phyloP scores from a whole-genome alignment of 2,329 filamentous ascomycete species.

The Sclerotinia spermophila region DNA sequence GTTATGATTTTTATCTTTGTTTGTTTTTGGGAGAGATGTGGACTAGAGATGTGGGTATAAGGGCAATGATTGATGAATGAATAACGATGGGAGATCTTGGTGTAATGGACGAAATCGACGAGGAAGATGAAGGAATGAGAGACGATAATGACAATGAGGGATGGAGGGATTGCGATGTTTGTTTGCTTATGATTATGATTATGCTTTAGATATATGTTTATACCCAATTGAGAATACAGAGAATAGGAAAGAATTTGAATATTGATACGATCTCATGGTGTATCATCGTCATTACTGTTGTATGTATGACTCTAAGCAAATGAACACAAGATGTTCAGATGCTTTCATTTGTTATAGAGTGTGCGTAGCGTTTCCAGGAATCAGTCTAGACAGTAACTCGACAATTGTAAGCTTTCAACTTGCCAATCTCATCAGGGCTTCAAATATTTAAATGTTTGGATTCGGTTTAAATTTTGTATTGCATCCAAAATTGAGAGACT shows the following conservation, averaged over 20 bases:
- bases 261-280: not conserved
- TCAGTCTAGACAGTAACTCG: not conserved
- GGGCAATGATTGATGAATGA: not conserved
- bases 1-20: not conserved
- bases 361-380: not conserved
- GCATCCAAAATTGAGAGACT: not conserved
- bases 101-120: not conserved
- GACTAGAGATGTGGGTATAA: no score
- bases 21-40: not conserved
- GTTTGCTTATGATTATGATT: not conserved
- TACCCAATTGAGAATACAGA: constrained; percentile 9
- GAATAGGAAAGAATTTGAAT: not conserved
- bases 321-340: not conserved
- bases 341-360: not conserved
- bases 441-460: not conserved
- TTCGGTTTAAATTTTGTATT: not conserved
- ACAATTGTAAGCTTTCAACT: not conserved
- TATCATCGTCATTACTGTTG: no score
- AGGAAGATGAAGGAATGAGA: not conserved
- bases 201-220: constrained; percentile 10
- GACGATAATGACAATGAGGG: not conserved
- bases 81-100: not conserved
- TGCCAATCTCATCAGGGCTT: no score
- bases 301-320: no score
- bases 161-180: not conserved